Evolutionary conservation across 768 basidiomycete species (phyloP).

Genomic region (Flagelloscypha sp.): DNA sequence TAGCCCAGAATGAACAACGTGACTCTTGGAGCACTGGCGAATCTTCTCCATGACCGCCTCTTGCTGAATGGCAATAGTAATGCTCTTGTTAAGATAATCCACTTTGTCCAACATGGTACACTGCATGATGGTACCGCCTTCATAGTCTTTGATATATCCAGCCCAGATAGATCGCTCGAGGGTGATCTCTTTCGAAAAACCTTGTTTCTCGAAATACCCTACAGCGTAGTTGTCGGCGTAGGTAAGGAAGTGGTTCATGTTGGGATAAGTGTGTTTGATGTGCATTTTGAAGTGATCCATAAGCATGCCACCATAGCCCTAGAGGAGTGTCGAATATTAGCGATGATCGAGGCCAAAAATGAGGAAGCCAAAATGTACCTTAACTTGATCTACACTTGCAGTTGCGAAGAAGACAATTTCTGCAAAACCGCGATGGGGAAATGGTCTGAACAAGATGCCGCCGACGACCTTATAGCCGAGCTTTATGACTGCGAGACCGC

Average conservation of each 20-base stretch:
- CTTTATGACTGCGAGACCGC: slow-evolving; percentile 89
- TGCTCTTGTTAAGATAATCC: slow-evolving; percentile 77
- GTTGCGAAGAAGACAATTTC: slow-evolving; percentile 99
- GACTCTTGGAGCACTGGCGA: slow-evolving; percentile 75
- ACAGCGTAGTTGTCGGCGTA: slow-evolving; percentile 99
- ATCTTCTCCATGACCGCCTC: slow-evolving; percentile 89
- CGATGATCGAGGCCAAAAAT: neutral
- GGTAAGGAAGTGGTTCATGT: slow-evolving; percentile 91
- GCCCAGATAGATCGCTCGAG: slow-evolving; percentile 91
- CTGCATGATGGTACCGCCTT: slow-evolving; percentile 98
- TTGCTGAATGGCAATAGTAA: slow-evolving; percentile 71
- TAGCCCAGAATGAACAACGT: slow-evolving; percentile 76
- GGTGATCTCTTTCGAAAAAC: slow-evolving; percentile 95
- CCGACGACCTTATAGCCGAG: slow-evolving; percentile 93
- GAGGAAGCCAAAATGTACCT: slow-evolving; percentile 41
- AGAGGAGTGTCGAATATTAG: neutral
- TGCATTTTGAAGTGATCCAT: slow-evolving; percentile 99
- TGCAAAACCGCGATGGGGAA: slow-evolving; percentile 89
- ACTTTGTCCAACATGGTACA: slow-evolving; percentile 92
- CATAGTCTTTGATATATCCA: slow-evolving; percentile 99
- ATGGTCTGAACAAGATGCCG: slow-evolving; percentile 95
- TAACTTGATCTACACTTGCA: slow-evolving; percentile 93
- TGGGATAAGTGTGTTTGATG: slow-evolving; percentile 72
- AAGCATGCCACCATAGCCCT: slow-evolving; percentile 97
- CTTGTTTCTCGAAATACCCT: slow-evolving; percentile 98